Conservation (phyloP, 176 grass and related monocot genomes). For the Paspalum notatum region DNA sequence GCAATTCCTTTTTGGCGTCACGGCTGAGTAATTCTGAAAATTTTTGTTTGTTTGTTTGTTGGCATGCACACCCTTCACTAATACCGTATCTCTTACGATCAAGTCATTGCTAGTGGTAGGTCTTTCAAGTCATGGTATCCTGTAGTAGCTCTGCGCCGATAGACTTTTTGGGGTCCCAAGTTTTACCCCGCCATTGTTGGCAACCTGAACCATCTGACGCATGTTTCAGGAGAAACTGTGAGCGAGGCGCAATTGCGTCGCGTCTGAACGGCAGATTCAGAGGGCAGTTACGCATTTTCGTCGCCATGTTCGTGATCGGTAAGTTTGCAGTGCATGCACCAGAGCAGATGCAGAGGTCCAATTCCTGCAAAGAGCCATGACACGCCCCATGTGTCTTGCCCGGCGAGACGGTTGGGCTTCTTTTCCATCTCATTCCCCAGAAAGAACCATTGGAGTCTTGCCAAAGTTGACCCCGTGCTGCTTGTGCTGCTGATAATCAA, state of each 20-base stretch:
- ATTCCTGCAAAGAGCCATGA: slow-evolving; percentile 12
- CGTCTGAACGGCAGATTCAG: background rate
- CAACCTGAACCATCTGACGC: background rate
- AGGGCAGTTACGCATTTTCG: no score
- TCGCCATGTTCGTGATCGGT: background rate
- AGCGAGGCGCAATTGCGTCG: no score
- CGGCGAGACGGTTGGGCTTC: background rate
- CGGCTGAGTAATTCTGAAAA: background rate
- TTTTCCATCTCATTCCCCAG: background rate
- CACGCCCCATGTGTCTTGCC: slow-evolving; percentile 18
- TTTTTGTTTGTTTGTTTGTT: background rate
- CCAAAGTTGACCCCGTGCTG: background rate
- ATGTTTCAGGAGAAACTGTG: slow-evolving; percentile 22
- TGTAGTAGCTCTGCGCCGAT: background rate
- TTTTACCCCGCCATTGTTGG: background rate
- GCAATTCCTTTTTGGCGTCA: background rate
- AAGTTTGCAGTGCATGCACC: background rate
- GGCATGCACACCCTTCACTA: background rate
- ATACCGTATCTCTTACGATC: no score
- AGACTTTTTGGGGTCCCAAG: background rate
- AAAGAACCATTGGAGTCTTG: background rate
- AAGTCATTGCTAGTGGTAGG: background rate
- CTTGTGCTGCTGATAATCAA: background rate
- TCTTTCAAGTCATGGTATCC: no score
- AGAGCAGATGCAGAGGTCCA: background rate